Percentiles rank a stretch among this genome's conserved stretches.
phyloP scores from a whole-genome alignment of 2,329 filamentous ascomycete genomes.

The Paracoccidioides lutzii region DNA sequence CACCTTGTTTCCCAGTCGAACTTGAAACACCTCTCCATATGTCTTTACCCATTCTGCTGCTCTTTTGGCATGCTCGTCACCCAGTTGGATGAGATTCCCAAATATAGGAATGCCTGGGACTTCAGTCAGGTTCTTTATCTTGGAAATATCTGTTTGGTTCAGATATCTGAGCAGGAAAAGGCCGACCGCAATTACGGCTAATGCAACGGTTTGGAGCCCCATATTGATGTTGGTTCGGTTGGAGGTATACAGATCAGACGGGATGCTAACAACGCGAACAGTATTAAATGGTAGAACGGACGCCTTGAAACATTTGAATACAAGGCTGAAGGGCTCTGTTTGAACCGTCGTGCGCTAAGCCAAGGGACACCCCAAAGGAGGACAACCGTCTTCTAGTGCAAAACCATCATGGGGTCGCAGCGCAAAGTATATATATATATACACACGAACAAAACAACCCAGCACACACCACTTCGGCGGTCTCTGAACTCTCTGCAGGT shows the following conservation, averaged over 20 bases:
- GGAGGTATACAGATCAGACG: background rate
- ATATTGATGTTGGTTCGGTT: slow-evolving; percentile 1
- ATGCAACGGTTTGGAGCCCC: slow-evolving; percentile 7
- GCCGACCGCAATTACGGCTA: slow-evolving; percentile 24
- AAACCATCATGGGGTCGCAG: too few relatives aligned
- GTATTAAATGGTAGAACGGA: background rate
- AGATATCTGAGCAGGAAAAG: slow-evolving; percentile 32
- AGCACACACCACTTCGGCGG: too few relatives aligned
- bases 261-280: background rate
- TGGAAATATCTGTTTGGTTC: slow-evolving; percentile 43
- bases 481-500: too few relatives aligned
- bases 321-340: too few relatives aligned
- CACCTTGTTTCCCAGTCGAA: slow-evolving; percentile 55
- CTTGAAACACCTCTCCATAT: slow-evolving; percentile 54
- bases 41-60: slow-evolving; percentile 46
- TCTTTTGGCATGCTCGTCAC: slow-evolving; percentile 43
- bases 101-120: slow-evolving; percentile 50
- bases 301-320: background rate
- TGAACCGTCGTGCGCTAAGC: too few relatives aligned
- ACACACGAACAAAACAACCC: too few relatives aligned
- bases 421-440: background rate
- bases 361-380: too few relatives aligned
- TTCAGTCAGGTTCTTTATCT: slow-evolving; percentile 50
- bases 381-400: too few relatives aligned
- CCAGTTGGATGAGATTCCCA: slow-evolving; percentile 50